Evolutionary conservation across 306 rosid species (phyloP), one percentile per base, ranked within the genome.

Genomic region (Carpinus viminea): DNA sequence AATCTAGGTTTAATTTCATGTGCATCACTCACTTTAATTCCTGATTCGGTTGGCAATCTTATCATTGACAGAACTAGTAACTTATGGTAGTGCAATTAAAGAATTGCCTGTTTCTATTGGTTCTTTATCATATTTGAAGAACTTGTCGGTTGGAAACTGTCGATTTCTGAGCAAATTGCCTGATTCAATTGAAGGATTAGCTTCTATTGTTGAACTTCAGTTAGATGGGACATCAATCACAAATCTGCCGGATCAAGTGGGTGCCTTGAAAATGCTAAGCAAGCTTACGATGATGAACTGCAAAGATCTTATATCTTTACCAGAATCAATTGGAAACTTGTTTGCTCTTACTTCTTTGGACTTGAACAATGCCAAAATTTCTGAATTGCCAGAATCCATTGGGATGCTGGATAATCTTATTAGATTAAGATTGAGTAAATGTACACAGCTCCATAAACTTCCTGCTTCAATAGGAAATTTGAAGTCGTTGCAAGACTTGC

Each of bases 71-170:
- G 38, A 84, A 13, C 74, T 88, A 47, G 11, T 2, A 17, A 45
- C 74, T 56, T 31, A 31, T 16, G 46, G 62, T 0, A 83, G 81
- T 69, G 59, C 68, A 70, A 84, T 92, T 21, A 74, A 26, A 65
- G 91, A 87, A 76, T 73, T 92, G 17, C 97, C 97, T 54, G 38
- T 72, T 13, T 76, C 88, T 72, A 59, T 88, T 80, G 90, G 94
- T 65, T 84, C 76, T 7, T 79, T 92, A 45, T 79, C 82, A 21
- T 85, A 60, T 76, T 72, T 90, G 68, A 82, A 73, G 69, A 47
- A 46, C 5, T 72, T 90, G 53, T 79, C 85, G 1, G 68, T 81
- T 16, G 92, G 87, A 41, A 54, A 17, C 0, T 79, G 92, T 15
- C 38, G 65, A 46, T 68, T 47, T 78, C 71, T 87, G 15, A 52